Evolutionary conservation across 192 early-diverging fungal genomes (phyloP).

Genomic region (Podila horticola): DNA sequence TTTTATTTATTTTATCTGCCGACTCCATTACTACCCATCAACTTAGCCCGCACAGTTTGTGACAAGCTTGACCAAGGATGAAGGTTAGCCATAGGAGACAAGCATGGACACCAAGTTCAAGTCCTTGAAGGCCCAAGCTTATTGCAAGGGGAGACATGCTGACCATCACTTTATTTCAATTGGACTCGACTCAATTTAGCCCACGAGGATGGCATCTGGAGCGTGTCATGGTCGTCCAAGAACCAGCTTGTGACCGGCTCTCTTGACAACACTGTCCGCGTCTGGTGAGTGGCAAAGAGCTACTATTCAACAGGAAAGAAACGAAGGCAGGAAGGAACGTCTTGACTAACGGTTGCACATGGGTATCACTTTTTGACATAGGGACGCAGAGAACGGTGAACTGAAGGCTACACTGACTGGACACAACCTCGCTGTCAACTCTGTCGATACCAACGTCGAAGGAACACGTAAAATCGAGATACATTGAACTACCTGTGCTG

Average conservation of each 20-base stretch:
- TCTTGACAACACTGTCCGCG: conserved; percentile 80
- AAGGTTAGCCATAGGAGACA: conserved; percentile 38
- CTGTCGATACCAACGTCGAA: conserved; percentile 69
- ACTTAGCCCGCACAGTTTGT: conserved; percentile 64
- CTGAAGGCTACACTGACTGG: conserved; percentile 70
- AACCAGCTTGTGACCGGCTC: conserved; percentile 78
- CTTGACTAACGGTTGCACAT: background rate
- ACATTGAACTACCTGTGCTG: no score
- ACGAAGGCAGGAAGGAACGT: background rate
- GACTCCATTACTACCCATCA: background rate
- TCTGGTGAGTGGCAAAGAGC: conserved; percentile 67
- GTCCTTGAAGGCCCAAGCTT: no score
- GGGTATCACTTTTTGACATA: conserved; percentile 11
- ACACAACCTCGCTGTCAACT: conserved; percentile 82
- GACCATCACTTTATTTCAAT: no score
- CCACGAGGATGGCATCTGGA: conserved; percentile 87
- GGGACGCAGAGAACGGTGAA: conserved; percentile 69
- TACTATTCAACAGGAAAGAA: background rate
- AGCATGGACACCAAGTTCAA: background rate
- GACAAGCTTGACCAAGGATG: conserved; percentile 55
- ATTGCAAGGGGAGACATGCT: no score
- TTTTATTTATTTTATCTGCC: no score
- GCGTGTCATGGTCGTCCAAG: conserved; percentile 77
- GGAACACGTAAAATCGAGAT: conserved; percentile 57
- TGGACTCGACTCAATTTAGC: conserved; percentile 57